Base-by-base conservation (phyloP, 2,329 filamentous ascomycete species). In the Helminthosporium solani region DNA sequence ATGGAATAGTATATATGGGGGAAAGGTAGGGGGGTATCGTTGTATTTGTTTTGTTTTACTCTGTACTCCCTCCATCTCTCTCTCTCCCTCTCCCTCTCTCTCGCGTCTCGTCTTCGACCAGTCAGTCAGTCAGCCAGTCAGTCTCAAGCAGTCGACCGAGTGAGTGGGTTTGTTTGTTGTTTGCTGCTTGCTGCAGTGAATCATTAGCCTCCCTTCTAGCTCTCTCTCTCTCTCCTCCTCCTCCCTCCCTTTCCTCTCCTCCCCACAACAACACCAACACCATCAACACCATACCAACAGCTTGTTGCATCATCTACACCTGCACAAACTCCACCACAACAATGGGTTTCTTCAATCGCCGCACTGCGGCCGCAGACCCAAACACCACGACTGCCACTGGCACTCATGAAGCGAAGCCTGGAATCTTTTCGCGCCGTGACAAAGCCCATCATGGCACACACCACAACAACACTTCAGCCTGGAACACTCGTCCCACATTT, bases 401-500 rank as follows among this genome's bases (percentile, higher is more conserved):
- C 16, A 54, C 56, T 25, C 57, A 56, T 16, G 58, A 63, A 52
- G 61, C 66, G 53, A 68, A 61, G 40, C 46, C 54, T 3, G 61
- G 57, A 21, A 58, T 66, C 38, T 64, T 68, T 42, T 54, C 49
- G 35, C 47, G 49, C 5, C 50, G 46, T 31, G 54, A 58, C 27
- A 46, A 56, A 19, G 46, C 43, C 30, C 11, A 42, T 34, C 25
- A 50, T 36, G 35, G 56, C 33, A 49, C 42, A n/a, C 47, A 54
- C 40, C 23, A 40, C 39, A 49, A 49, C 35, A 58, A 53, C 35
- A 41, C 53, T 3, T 38, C 47, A 3, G 44, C 60, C 4, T 62
- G 54, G 52, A 70, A 70, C 52, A 58, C 56, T 19, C 58, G 63
- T 12, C 84, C 84, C 2, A 78, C 72, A 2, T 86, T 88, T 54